Base-by-base conservation (phyloP, 2,329 filamentous ascomycete species). In the Alternaria solani region DNA sequence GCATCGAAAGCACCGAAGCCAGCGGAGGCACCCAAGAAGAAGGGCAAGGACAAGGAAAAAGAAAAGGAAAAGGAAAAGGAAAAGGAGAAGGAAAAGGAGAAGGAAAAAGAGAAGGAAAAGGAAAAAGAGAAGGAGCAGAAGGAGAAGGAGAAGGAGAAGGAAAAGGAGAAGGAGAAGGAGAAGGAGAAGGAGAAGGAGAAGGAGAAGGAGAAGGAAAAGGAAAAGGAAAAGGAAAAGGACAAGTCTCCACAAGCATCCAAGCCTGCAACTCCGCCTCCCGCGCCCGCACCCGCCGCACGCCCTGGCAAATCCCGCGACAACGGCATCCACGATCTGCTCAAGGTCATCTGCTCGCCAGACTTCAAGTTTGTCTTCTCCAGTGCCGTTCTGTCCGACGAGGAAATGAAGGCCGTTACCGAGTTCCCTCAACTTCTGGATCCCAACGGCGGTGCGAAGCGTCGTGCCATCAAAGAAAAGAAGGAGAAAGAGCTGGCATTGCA, bases 401-500 rank as follows among this genome's bases (percentile, higher is more conserved):
- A 86, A 41, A 67, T 84, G 46, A 81, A 83, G 59, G 77, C 85
- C 9, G 83, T 87, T 53, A 81, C 82, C 47, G 83, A 84, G 23
- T 89, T 88, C 57, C 93, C 93, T 2, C 92, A 91, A 2, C 82
- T 98, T 56, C 94, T 97, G 66, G 94, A 98, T 73, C 82, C 88
- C 1, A 87, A 88, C 56, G 94, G 94, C 54, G 94, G 94, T 34
- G 89, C 90, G 58, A 95, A 93, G 79, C 88, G 94, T 67, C 89
- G 91, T 59, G 87, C 88, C 1, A 89, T 93, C 84, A 78, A 80
- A 63, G 78, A 90, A 87, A 63, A 94, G 87, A 62, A 94, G 56
- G 91, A 88, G 69, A 83, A 91, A 63, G 90, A 92, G 51, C 32
- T 74, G 26, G 63, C 67, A 20, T 51, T 77, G 82, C 66, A 75